A percentile compares a stretch with the other conserved stretches of the same genome.
These are phyloP conservation scores for Westerdykella sp. DNA, from an alignment of 2,329 filamentous ascomycete genomes.

Conservation along the genomic window DNA sequence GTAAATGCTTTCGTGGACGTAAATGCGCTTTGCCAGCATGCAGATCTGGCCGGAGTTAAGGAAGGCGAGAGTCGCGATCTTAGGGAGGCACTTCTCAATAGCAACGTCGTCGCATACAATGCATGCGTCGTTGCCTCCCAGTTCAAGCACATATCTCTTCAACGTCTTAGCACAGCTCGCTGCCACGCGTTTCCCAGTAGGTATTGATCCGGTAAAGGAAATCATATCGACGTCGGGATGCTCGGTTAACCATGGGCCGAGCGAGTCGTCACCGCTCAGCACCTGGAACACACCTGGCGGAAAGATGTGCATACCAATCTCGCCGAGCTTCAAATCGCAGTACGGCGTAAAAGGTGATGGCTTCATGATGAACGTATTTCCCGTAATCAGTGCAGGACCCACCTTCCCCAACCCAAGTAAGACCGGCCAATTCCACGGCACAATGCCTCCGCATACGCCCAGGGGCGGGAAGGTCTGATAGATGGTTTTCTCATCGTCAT, in stretches of 20 bases:
- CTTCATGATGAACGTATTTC: slow-evolving; percentile 53
- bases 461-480: slow-evolving; percentile 35
- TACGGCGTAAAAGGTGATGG: slow-evolving; percentile 55
- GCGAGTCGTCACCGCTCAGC: slow-evolving; percentile 54
- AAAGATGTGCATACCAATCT: slow-evolving; percentile 53
- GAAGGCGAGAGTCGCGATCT: slow-evolving; percentile 50
- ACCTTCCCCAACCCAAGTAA: slow-evolving; percentile 50
- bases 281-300: slow-evolving; percentile 58
- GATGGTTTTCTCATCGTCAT: slow-evolving; percentile 33
- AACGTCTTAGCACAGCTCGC: slow-evolving; percentile 51
- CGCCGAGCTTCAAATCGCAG: slow-evolving; percentile 53
- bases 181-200: slow-evolving; percentile 57
- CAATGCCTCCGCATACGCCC: slow-evolving; percentile 34
- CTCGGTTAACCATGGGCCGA: slow-evolving; percentile 54
- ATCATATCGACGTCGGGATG: slow-evolving; percentile 58
- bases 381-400: slow-evolving; percentile 51
- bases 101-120: slow-evolving; percentile 56
- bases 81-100: slow-evolving; percentile 44
- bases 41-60: slow-evolving; percentile 13
- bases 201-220: slow-evolving; percentile 57
- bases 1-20: slow-evolving; percentile 56
- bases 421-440: slow-evolving; percentile 50
- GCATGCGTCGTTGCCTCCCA: slow-evolving; percentile 57
- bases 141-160: slow-evolving; percentile 56
- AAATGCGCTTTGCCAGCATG: slow-evolving; percentile 48